Conservation (phyloP, 1,284 basidiomycete species). For the Malassezia pachydermatis region DNA sequence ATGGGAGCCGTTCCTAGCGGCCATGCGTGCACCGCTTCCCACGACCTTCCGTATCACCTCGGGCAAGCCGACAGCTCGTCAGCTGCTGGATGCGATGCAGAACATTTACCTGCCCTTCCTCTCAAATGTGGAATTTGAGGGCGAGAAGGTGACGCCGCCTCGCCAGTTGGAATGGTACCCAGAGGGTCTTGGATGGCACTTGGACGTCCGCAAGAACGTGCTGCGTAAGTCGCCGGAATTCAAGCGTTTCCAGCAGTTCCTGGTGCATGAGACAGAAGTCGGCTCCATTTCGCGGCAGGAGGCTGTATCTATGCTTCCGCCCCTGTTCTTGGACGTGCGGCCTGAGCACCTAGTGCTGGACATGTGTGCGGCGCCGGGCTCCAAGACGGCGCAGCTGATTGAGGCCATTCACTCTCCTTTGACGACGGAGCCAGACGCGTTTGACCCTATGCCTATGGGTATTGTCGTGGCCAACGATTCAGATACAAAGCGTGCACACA, state of each 20-base stretch:
- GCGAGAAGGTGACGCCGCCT: conserved; percentile 59
- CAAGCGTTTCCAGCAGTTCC: conserved; percentile 88
- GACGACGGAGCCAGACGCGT: conserved; percentile 31
- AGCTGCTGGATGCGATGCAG: conserved; percentile 39
- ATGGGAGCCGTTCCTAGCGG: conserved; percentile 66
- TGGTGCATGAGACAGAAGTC: conserved; percentile 96
- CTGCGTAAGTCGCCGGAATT: conserved; percentile 85
- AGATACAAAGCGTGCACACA: conserved; percentile 86
- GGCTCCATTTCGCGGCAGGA: conserved; percentile 95
- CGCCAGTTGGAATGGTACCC: conserved; percentile 85
- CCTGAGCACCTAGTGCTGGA: conserved; percentile 57
- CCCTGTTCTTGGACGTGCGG: conserved; percentile 84
- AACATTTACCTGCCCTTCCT: conserved; percentile 65
- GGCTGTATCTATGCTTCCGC: conserved; percentile 96
- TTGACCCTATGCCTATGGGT: conserved; percentile 52
- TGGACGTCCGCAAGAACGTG: conserved; percentile 80
- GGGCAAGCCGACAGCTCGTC: conserved; percentile 36
- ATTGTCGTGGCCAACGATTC: conserved; percentile 80
- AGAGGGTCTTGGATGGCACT: conserved; percentile 83
- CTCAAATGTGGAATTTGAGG: conserved; percentile 67
- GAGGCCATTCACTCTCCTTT: conserved; percentile 64
- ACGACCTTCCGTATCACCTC: conserved; percentile 83
- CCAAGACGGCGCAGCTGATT: conserved; percentile 86
- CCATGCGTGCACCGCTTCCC: conserved; percentile 66
- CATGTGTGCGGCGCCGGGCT: conserved; percentile 98